Evolutionary conservation across 1,139 yeast genomes (phyloP).

Genomic region (Hansenula lynferdii): DNA sequence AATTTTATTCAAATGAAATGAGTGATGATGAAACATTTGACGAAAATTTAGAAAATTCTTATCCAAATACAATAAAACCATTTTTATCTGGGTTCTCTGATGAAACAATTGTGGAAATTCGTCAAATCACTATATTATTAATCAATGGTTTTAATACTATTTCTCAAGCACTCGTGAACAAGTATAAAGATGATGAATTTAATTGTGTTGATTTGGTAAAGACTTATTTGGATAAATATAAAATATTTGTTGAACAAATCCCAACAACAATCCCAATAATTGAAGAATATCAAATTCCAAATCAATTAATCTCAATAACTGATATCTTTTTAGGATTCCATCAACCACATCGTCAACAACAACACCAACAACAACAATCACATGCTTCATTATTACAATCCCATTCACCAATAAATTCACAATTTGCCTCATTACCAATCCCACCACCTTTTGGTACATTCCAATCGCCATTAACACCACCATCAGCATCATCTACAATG

Average conservation of each 20-base stretch:
- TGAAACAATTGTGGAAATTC: conserved; percentile 36
- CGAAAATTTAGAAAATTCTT: conserved; percentile 29
- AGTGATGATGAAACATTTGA: conserved; percentile 21
- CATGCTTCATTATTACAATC: not conserved
- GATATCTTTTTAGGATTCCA: conserved; percentile 15
- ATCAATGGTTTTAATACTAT: conserved; percentile 41
- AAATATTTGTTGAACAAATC: conserved; percentile 4
- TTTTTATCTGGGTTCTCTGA: conserved; percentile 48
- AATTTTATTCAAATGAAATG: conserved; percentile 13
- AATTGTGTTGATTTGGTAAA: conserved; percentile 9
- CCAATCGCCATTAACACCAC: conserved; percentile 16
- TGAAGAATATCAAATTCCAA: conserved; percentile 10
- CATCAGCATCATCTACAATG: conserved; percentile 22
- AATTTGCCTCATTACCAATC: not conserved
- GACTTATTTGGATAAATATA: conserved; percentile 6
- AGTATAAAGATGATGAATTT: conserved; percentile 32
- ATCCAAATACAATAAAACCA: conserved; percentile 42
- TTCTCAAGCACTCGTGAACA: conserved; percentile 51
- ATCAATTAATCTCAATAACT: conserved; percentile 10
- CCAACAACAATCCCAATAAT: conserved; percentile 10
- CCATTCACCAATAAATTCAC: not conserved
- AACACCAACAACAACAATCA: conserved; percentile 3
- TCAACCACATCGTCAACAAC: not conserved
- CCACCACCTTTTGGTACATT: conserved; percentile 3
- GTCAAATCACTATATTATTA: conserved; percentile 42